Base-by-base conservation (phyloP, 129 eudicot genomes). In the Arctium minus region DNA sequence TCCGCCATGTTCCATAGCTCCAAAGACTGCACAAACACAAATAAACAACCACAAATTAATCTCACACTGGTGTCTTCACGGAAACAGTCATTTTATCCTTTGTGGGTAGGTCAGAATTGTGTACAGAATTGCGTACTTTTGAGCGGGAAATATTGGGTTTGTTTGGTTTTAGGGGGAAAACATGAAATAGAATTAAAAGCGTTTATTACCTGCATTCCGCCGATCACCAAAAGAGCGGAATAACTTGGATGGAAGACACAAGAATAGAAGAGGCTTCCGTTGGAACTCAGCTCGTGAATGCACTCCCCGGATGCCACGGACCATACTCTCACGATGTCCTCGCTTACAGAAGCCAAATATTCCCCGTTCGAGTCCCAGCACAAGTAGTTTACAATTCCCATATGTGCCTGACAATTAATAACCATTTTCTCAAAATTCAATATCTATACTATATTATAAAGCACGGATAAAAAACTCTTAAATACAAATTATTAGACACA, bases 1-100 rank as follows among this genome's bases (percentile, higher is more conserved):
- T 96, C 97, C 1, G 89, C 97, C 93, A 93, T 88, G 92, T 96
- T 91, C 99, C 99, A 96, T 56, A 93, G 82, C 90, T 93, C 99
- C 92, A 96, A 80, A 56, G 97, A 87, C 99, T 96, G 76, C 81
- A 76, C 70, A 40, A 22, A 7, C 2, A 10, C 68, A 65, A 79
- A 33, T 38, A 62, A 50, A 62, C 65, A 46, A 81, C 33, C 29
- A 69, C n/a, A 56, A 15, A 56, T 17, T 56, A 56, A n/a, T 56
- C 67, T n/a, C 3, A 1, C 4, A 7, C 62, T 0, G 62, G 62
- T 48, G 62, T 12, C n/a, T 48, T 48, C n/a, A 48, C 1, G 12
- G n/a, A 48, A 48, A 40, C 15, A 48, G 62, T 12, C n/a, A 0
- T 48, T 48, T 48, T 48, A 10, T 3, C n/a, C 62, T 48, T 48